Percentiles rank a stretch among this genome's conserved stretches.
phyloP scores from a whole-genome alignment of 768 basidiomycete species.

The Paxillus involutus region DNA sequence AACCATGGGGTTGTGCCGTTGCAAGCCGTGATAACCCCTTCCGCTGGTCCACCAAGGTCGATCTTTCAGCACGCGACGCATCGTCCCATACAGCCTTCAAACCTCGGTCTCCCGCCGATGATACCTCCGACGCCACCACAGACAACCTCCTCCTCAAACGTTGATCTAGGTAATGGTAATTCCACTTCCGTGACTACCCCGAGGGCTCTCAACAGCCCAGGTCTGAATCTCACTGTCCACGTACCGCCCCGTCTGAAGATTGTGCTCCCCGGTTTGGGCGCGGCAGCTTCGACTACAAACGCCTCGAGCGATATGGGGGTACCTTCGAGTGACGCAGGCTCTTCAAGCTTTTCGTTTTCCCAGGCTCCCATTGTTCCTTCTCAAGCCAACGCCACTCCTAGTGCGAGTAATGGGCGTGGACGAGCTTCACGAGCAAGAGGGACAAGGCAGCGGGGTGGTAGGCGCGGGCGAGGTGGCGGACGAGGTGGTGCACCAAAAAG shows the following conservation, averaged over 20 bases:
- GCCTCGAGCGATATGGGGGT: neutral
- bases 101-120: constrained; percentile 4
- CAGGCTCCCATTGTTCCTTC: neutral
- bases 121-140: neutral
- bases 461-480: neutral
- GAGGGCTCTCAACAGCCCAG: neutral
- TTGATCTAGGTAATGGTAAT: neutral
- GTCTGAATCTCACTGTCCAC: neutral
- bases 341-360: neutral
- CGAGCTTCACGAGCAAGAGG: neutral
- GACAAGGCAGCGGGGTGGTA: too few species aligned
- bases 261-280: neutral
- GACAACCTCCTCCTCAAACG: neutral
- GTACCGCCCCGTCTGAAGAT: constrained; percentile 1
- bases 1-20: neutral
- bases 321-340: neutral
- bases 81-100: constrained; percentile 14
- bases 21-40: neutral
- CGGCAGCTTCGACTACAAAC: neutral
- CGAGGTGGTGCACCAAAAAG: neutral
- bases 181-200: neutral
- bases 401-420: neutral
- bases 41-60: neutral
- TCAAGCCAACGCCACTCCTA: neutral
- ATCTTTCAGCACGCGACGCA: neutral